These are phyloP conservation scores for Atkinsonella texensis DNA, from an alignment of 2,329 filamentous ascomycete species.

Conservation along the genomic window DNA sequence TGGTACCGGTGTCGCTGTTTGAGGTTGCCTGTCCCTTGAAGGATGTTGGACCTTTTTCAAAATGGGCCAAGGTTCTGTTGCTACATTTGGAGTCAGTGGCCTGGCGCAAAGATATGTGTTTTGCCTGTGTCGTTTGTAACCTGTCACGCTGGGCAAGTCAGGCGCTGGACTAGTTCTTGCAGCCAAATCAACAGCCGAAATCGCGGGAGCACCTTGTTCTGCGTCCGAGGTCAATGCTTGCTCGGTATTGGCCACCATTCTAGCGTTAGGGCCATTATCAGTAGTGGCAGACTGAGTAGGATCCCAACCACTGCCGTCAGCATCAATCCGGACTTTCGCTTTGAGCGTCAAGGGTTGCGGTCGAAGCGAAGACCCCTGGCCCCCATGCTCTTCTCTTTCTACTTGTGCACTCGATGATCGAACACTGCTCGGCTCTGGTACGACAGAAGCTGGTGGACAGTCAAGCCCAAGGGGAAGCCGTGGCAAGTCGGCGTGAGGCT, in stretches of 20 bases:
- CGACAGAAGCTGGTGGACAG: background rate
- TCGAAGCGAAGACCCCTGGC: background rate
- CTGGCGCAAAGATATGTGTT: slow-evolving; percentile 8
- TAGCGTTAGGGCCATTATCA: background rate
- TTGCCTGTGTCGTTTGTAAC: slow-evolving; percentile 7
- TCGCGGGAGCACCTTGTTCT: background rate
- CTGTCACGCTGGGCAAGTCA: slow-evolving; percentile 8
- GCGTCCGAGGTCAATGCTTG: background rate
- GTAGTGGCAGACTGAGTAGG: background rate
- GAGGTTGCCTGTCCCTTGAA: background rate
- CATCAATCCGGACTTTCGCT: background rate
- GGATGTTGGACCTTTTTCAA: slow-evolving; percentile 4
- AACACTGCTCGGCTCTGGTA: background rate
- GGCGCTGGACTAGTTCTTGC: background rate
- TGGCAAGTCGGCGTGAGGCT: background rate
- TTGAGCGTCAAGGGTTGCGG: slow-evolving; percentile 1
- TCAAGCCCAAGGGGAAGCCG: background rate
- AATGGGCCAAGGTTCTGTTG: slow-evolving; percentile 9
- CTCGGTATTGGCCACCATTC: background rate
- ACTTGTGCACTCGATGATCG: background rate
- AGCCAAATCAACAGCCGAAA: background rate
- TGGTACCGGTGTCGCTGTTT: background rate
- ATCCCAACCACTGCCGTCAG: background rate
- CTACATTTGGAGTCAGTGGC: background rate
- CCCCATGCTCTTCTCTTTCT: background rate